Base-by-base conservation (phyloP, 1,139 yeast genomes). In the Yamadazyma kanchanaburiensis region DNA sequence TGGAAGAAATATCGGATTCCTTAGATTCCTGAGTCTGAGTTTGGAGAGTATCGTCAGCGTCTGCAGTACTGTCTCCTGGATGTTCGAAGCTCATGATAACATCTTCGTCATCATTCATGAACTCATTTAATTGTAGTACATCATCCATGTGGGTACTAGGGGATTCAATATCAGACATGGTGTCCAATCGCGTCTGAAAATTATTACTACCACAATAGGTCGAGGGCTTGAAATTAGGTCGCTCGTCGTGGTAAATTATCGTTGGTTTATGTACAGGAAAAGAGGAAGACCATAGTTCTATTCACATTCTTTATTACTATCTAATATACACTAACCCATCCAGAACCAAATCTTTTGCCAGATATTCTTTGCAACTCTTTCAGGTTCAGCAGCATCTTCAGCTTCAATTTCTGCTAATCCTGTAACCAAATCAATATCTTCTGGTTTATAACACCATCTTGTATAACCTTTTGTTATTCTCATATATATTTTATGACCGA, bases 91-190 rank as follows among this genome's bases (percentile, higher is more conserved):
- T n/a, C 6, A 12, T 22, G 9, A 6, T 5, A 22, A 7, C 13
- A n/a, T n/a, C 14, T 7, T 11, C 14, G 13, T 22, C 24, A 22
- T n/a, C n/a, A n/a, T n/a, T n/a, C n/a, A n/a, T n/a, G n/a, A n/a
- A 87, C 26, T 77, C 78, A 48, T 81, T 63, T 48, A 86, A 86
- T 2, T 71, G 71, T 19, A 36, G 30, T 19, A 28, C 37, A 8
- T 33, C 22, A 28, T 39, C 39, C 3, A 35, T 21, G 14, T 31
- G n/a, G n/a, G 13, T 17, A 14, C 12, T 28, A 6, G 24, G 12
- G 11, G 25, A 15, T 11, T n/a, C 18, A n/a, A 15, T 20, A 19
- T 15, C 10, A 16, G 14, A 13, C 12, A 12, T 11, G n/a, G n/a
- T n/a, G n/a, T n/a, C n/a, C n/a, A n/a, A n/a, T n/a, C n/a, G n/a